Evolutionary conservation across 805 yeast genomes (phyloP).

Genomic region (Debaryomyces castellii): DNA sequence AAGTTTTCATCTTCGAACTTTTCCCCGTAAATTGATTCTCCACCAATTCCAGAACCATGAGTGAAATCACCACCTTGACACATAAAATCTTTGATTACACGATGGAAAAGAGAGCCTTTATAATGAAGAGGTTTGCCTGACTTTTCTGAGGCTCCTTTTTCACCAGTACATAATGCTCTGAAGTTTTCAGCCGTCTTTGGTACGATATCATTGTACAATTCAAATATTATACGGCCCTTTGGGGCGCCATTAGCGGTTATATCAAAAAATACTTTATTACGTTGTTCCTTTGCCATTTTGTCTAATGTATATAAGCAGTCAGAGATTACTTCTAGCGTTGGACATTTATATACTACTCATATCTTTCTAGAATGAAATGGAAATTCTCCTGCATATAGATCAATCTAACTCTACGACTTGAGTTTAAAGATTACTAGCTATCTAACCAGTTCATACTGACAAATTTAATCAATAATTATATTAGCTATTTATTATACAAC

Average conservation of each 20-base stretch:
- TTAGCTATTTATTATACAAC: constrained; percentile 1
- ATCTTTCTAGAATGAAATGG: constrained; percentile 6
- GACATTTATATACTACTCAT: background rate
- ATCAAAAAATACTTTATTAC: constrained; percentile 71
- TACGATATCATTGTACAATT: constrained; percentile 68
- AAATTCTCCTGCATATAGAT: constrained; percentile 5
- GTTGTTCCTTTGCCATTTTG: constrained; percentile 3
- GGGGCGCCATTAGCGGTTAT: constrained; percentile 68
- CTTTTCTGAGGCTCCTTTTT: constrained; percentile 58
- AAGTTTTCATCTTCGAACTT: constrained; percentile 90
- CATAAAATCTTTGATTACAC: constrained; percentile 88
- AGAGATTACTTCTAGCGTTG: background rate
- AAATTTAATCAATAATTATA: background rate
- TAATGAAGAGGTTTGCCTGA: constrained; percentile 68
- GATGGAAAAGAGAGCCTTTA: constrained; percentile 88
- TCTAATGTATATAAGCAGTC: background rate
- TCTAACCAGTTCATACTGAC: no score
- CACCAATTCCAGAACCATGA: constrained; percentile 43
- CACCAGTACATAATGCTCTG: constrained; percentile 86
- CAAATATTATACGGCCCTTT: constrained; percentile 77
- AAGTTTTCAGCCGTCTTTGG: constrained; percentile 92
- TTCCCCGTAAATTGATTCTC: constrained; percentile 46
- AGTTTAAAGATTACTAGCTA: no score
- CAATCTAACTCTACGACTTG: no score
- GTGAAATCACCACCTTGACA: constrained; percentile 87